These are phyloP conservation scores for Kwoniella heveanensis DNA, from an alignment of 768 basidiomycete species.

Conservation along the genomic window DNA sequence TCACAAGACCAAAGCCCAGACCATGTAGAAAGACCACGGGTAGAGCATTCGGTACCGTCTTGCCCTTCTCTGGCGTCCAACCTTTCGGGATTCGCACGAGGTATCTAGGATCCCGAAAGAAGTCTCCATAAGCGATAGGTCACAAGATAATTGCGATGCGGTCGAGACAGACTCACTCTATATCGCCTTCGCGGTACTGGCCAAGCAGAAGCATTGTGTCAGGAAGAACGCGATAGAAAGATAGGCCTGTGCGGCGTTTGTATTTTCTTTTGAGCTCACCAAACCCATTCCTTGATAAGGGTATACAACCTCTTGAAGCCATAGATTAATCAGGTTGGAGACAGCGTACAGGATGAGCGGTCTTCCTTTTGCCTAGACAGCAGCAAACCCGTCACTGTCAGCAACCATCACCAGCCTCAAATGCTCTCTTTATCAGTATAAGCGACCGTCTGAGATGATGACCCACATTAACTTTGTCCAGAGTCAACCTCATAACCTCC, in stretches of 20 bases:
- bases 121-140: background rate
- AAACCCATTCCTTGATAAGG: constrained; percentile 56
- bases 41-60: constrained; percentile 56
- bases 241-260: too few species aligned
- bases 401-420: too few species aligned
- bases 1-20: constrained; percentile 72
- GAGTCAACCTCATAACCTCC: constrained; percentile 68
- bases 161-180: constrained; percentile 75
- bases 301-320: constrained; percentile 36
- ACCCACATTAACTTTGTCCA: constrained; percentile 72
- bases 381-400: too few species aligned
- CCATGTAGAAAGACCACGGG: constrained; percentile 87
- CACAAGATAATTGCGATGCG: constrained; percentile 2
- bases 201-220: too few species aligned
- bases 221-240: too few species aligned
- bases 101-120: constrained; percentile 61
- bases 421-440: too few species aligned
- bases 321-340: constrained; percentile 37
- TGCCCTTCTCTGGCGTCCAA: constrained; percentile 66
- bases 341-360: constrained; percentile 63
- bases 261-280: too few species aligned
- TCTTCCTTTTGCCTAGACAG: constrained; percentile 33
- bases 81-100: constrained; percentile 69
- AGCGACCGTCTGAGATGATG: constrained; percentile 28
- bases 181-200: constrained; percentile 61